A percentile compares a stretch with the other conserved stretches of the same genome.
Conservation (phyloP, 345 rosid genomes). For the Bruguiera parviflora region DNA sequence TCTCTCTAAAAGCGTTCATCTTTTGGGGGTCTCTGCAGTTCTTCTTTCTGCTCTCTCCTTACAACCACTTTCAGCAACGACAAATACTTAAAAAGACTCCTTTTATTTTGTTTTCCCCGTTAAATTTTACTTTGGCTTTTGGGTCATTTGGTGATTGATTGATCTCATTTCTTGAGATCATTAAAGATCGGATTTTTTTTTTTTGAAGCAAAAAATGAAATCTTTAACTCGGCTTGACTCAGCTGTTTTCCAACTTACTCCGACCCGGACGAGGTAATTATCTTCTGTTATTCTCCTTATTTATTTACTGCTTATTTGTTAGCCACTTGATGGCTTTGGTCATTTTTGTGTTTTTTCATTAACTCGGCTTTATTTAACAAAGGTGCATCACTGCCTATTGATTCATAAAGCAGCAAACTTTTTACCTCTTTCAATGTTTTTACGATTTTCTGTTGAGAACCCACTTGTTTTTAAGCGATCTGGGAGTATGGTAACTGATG, state of each 20-base stretch:
- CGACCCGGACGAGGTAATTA: conserved; percentile 86
- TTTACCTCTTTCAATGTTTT: not conserved
- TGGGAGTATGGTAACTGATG: not conserved
- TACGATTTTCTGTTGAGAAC: not conserved
- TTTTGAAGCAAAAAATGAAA: conserved; percentile 46
- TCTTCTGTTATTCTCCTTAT: not conserved
- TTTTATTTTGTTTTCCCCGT: not conserved
- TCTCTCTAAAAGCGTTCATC: not conserved
- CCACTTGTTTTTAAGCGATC: not conserved
- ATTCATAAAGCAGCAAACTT: not conserved
- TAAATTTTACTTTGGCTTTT: not conserved
- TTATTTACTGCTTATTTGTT: not conserved
- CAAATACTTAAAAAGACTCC: not conserved
- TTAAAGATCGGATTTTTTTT: conserved; percentile 24
- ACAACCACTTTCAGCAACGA: not conserved
- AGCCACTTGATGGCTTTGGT: not conserved
- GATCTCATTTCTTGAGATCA: conserved; percentile 8
- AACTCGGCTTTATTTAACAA: not conserved
- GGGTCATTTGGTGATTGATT: not conserved
- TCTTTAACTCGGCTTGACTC: conserved; percentile 77
- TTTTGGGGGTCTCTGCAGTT: not conserved
- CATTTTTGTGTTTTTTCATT: not conserved
- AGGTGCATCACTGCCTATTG: not conserved
- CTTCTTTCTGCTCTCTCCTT: not conserved
- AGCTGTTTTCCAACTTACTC: conserved; percentile 94